Percentiles rank a stretch among this genome's conserved stretches.
Evolutionary conservation across 202 grass and related monocot species (phyloP).

Genomic region (Elaeis oleifera): DNA sequence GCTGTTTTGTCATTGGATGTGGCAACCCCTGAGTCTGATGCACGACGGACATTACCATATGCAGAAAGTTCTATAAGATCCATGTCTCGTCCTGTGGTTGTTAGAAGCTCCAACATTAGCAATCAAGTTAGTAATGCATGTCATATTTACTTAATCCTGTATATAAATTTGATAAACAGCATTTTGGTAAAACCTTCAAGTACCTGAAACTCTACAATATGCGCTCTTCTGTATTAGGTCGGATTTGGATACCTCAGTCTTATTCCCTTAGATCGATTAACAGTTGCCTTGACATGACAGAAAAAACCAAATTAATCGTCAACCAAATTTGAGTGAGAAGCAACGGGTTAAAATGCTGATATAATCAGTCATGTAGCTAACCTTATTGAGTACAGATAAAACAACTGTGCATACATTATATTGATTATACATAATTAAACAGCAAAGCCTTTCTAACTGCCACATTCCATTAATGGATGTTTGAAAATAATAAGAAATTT

Average conservation of each 20-base stretch:
- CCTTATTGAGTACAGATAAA: background rate
- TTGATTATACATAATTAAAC: too few relatives aligned
- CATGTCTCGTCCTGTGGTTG: constrained; percentile 67
- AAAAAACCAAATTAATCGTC: background rate
- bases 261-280: constrained; percentile 93
- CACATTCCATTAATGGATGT: background rate
- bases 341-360: constrained; percentile 8
- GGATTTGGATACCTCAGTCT: constrained; percentile 75
- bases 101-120: constrained; percentile 13
- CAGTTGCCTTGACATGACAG: constrained; percentile 49
- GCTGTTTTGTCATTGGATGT: constrained; percentile 59
- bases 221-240: constrained; percentile 92
- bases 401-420: too few relatives aligned
- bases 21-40: constrained; percentile 77
- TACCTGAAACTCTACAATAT: constrained; percentile 91
- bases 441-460: background rate
- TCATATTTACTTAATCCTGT: constrained; percentile 2
- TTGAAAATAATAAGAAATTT: too few relatives aligned
- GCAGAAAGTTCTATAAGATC: constrained; percentile 92
- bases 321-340: background rate
- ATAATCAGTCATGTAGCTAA: constrained; percentile 4
- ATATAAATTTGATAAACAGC: background rate
- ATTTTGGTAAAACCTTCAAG: background rate
- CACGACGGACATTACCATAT: constrained; percentile 74
- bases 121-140: constrained; percentile 6